Base-by-base conservation (phyloP, 345 rosid genomes). In the Viola odorata region DNA sequence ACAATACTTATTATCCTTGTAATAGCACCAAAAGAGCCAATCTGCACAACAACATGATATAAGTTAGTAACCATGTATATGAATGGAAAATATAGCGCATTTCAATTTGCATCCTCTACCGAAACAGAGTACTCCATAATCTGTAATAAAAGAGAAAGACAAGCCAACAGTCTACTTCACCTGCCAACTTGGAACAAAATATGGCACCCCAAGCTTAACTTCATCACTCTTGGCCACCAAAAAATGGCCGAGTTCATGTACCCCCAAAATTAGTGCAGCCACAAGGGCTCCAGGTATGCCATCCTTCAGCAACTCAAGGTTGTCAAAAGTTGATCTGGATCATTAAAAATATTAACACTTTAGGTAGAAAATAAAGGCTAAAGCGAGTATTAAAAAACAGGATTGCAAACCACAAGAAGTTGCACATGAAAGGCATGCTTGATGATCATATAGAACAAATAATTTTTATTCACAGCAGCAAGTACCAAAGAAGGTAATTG, bases 161-260 rank as follows among this genome's bases (percentile, higher is more conserved):
- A 45, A 9, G 8, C 36, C n/a, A 45, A 48, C 47, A 61, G 14
- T 8, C 13, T 32, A 53, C 41, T 57, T 56, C 78, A 92, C 96
- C 94, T 92, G 98, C 98, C 90, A 87, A 76, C 98, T 89, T 36
- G 98, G 96, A 71, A 92, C 90, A 73, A 92, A 89, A 80, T 75
- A 92, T 3, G 97, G 98, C 62, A 92, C 85, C 62, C 94, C 91
- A 45, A 92, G 96, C 82, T 80, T 80, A 56, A 89, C 77, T 49
- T 90, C 86, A 54, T 66, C 39, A 74, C 70, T 79, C 40, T 79
- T 82, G 11, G 91, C 96, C 40, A 77, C 91, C 59, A 89, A 38
- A 55, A 83, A 75, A 80, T 89, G 97, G 77, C 87, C 77, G 50
- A 92, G 54, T 67, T 92, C 98, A 60, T 92, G 97, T 55, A 80